Evolutionary conservation across 192 early-diverging fungal species (phyloP), one percentile per base, ranked within the genome.

Genomic region (Mortierella antarctica): DNA sequence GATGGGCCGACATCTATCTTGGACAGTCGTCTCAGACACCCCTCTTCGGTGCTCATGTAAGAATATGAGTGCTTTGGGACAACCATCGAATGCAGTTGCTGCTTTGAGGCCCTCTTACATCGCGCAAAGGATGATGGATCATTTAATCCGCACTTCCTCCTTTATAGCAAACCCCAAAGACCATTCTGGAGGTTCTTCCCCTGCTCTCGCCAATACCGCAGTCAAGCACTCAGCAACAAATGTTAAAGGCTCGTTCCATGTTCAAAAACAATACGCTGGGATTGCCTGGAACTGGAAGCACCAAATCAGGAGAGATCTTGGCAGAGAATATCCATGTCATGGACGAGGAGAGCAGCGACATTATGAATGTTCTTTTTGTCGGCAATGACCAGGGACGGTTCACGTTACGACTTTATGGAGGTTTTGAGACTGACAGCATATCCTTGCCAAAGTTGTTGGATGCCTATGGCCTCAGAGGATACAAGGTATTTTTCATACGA

Each of bases 1-100:
- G 65, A 55, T 78, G 74, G 74, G 45, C 63, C 18, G 74, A 78
- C 12, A 57, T 78, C 10, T 60, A 65, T 57, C 67, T 78, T 13
- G 74, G 50, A 23, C 48, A 11, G 5, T n/a, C 45, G 6, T 46
- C 42, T 3, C 12, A 64, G 15, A 10, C 50, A 1, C n/a, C 67
- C 5, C 47, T 78, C 13, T 66, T 70, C 15, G 62, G 62, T 20
- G 31, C 66, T 12, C 67, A 69, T 52, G 74, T 76, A 76, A 40
- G 52, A 10, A 42, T 12, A 31, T 31, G 31, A 31, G 31, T 2
- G 31, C 31, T 31, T 31, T 31, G 31, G 31, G 31, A 31, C 31
- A 31, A 1, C 23, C 4, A 50, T 49, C 6, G 23, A 61, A 45
- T 45, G 5, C 17, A 6, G 14, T 7, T 48, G 60, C 45, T 12